phyloP scores from a whole-genome alignment of 1,284 basidiomycete species.

The Malassezia globosa region DNA sequence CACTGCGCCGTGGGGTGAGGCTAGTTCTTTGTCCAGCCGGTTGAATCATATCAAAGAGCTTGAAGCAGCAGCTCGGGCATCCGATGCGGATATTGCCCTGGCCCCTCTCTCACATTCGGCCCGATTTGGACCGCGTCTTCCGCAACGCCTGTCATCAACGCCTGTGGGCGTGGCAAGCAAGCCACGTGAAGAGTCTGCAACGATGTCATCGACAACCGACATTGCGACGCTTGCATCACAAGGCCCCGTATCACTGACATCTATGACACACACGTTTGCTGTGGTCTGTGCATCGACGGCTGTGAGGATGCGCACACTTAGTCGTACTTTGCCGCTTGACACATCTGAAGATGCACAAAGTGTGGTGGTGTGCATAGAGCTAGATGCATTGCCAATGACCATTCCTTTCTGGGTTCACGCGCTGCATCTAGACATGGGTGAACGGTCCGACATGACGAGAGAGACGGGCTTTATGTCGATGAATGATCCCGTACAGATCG shows the following conservation, averaged over 20 bases:
- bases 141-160: neutral
- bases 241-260: conserved; percentile 1
- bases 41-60: conserved; percentile 2
- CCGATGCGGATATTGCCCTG: conserved; percentile 14
- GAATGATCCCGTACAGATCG: neutral
- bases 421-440: conserved; percentile 1
- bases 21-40: neutral
- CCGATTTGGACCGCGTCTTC: neutral
- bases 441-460: neutral
- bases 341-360: neutral
- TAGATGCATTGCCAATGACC: conserved; percentile 18
- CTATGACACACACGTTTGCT: neutral
- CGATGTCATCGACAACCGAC: neutral
- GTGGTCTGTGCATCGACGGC: neutral
- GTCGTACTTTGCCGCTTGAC: neutral
- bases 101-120: neutral
- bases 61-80: conserved; percentile 5
- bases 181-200: neutral
- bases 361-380: conserved; percentile 26
- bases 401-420: neutral
- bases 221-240: neutral
- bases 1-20: conserved; percentile 3
- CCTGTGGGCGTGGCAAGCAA: neutral
- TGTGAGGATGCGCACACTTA: conserved; percentile 28
- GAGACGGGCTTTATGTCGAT: neutral